A percentile compares a stretch with the other conserved stretches of the same genome.
phyloP scores from a whole-genome alignment of 2,329 filamentous ascomycete species.

The Pseudovirgaria hyperparasitica region DNA sequence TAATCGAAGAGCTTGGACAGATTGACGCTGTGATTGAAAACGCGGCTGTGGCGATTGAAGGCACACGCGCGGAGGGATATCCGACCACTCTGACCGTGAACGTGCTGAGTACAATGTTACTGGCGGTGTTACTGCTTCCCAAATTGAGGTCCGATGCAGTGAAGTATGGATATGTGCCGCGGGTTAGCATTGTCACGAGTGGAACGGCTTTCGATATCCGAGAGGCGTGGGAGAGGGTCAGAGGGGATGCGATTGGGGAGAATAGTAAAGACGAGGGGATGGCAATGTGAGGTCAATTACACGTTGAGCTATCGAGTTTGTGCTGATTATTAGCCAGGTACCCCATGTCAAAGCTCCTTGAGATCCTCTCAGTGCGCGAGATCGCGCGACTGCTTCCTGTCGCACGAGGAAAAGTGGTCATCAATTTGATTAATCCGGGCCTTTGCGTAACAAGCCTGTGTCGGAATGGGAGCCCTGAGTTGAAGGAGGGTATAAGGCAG shows the following conservation, averaged over 20 bases:
- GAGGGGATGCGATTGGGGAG: background rate
- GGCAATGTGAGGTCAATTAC: background rate
- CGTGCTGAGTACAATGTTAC: slow-evolving; percentile 19
- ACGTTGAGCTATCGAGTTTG: background rate
- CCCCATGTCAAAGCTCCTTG: slow-evolving; percentile 19
- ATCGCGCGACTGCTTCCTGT: slow-evolving; percentile 11
- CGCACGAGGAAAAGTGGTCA: slow-evolving; percentile 13
- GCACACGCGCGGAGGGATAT: slow-evolving; percentile 9
- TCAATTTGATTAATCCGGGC: slow-evolving; percentile 22
- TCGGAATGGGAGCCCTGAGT: slow-evolving; percentile 9
- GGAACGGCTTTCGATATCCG: background rate
- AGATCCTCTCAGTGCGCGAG: slow-evolving; percentile 14
- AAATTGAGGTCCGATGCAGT: slow-evolving; percentile 7
- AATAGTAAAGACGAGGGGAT: background rate
- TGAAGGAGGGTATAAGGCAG: too few relatives aligned
- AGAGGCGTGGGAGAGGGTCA: background rate
- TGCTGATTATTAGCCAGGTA: slow-evolving; percentile 6
- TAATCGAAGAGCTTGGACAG: slow-evolving; percentile 10
- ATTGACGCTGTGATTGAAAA: slow-evolving; percentile 22
- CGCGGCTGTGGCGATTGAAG: slow-evolving; percentile 15
- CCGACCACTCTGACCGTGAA: slow-evolving; percentile 20
- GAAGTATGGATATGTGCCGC: slow-evolving; percentile 3
- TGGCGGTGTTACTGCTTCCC: slow-evolving; percentile 13
- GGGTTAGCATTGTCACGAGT: slow-evolving; percentile 1
- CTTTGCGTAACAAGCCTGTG: slow-evolving; percentile 16